phyloP scores from a whole-genome alignment of 176 grass and related monocot genomes.

The Eragrostis curvula region DNA sequence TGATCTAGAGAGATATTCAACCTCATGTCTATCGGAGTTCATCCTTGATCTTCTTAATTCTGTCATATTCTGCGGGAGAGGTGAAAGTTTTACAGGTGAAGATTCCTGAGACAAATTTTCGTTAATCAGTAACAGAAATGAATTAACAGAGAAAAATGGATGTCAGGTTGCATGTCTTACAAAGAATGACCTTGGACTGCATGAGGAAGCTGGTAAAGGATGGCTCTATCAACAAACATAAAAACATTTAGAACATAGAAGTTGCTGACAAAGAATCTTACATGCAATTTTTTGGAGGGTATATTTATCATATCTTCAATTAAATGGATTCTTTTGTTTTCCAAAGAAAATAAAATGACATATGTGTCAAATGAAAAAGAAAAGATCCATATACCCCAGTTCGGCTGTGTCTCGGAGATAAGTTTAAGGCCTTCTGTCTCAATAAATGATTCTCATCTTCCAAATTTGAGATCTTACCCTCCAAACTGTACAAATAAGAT shows the following conservation, averaged over 20 bases:
- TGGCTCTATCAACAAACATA: constrained; percentile 61
- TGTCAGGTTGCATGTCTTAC: constrained; percentile 60
- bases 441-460: constrained; percentile 92
- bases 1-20: constrained; percentile 28
- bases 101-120: constrained; percentile 48
- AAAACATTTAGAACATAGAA: constrained; percentile 36
- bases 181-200: constrained; percentile 58
- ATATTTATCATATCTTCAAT: background rate
- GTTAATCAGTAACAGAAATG: constrained; percentile 29
- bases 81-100: constrained; percentile 57
- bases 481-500: constrained; percentile 63
- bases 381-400: constrained; percentile 54
- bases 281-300: background rate
- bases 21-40: constrained; percentile 74
- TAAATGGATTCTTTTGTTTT: background rate
- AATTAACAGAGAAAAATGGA: constrained; percentile 26
- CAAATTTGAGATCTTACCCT: constrained; percentile 81
- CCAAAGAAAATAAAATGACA: constrained; percentile 9
- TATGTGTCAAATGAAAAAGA: constrained; percentile 30
- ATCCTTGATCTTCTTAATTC: constrained; percentile 74
- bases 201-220: constrained; percentile 42
- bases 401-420: constrained; percentile 72
- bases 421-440: constrained; percentile 77
- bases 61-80: constrained; percentile 59
- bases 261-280: constrained; percentile 18